A percentile compares a stretch with the other conserved stretches of the same genome.
These are phyloP conservation scores for Paraphaeosphaeria sporulosa DNA, from an alignment of 2,329 filamentous ascomycete species.

Conservation along the genomic window DNA sequence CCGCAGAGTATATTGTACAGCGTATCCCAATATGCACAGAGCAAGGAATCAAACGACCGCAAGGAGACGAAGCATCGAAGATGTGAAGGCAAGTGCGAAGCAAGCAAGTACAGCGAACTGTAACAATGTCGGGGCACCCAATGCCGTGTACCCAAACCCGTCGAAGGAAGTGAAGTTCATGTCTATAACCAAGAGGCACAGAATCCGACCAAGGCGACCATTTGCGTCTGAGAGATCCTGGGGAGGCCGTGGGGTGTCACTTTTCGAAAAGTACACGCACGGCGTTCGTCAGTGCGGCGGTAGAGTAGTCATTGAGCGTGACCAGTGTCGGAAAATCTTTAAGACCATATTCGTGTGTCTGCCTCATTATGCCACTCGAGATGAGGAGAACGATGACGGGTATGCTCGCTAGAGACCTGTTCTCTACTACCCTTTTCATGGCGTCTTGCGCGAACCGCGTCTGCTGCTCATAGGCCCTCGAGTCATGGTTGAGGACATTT, in stretches of 20 bases:
- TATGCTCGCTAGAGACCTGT: conserved; percentile 24
- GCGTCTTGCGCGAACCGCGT: conserved; percentile 38
- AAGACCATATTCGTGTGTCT: conserved; percentile 30
- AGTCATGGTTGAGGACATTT: conserved; percentile 33
- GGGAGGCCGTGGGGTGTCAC: conserved; percentile 8
- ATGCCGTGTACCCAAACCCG: not conserved
- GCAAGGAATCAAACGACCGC: not conserved
- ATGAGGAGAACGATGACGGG: conserved; percentile 39
- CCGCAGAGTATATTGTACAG: conserved; percentile 3
- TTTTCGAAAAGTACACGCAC: conserved; percentile 37
- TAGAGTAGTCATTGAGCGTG: conserved; percentile 38
- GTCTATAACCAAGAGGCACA: not conserved
- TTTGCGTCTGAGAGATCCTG: not conserved
- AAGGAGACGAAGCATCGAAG: not conserved
- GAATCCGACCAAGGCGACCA: not conserved
- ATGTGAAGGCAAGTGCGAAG: not conserved
- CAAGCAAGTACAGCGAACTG: conserved; percentile 13
- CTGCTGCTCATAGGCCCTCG: conserved; percentile 40
- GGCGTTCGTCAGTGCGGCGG: conserved; percentile 33
- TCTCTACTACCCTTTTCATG: conserved; percentile 23
- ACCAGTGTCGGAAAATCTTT: conserved; percentile 38
- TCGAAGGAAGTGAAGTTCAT: not conserved
- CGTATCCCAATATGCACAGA: not conserved
- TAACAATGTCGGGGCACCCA: not conserved
- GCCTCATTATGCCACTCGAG: conserved; percentile 24